Conservation (phyloP, 2,329 filamentous ascomycete genomes). For the Ceratocystis diversiconidia region DNA sequence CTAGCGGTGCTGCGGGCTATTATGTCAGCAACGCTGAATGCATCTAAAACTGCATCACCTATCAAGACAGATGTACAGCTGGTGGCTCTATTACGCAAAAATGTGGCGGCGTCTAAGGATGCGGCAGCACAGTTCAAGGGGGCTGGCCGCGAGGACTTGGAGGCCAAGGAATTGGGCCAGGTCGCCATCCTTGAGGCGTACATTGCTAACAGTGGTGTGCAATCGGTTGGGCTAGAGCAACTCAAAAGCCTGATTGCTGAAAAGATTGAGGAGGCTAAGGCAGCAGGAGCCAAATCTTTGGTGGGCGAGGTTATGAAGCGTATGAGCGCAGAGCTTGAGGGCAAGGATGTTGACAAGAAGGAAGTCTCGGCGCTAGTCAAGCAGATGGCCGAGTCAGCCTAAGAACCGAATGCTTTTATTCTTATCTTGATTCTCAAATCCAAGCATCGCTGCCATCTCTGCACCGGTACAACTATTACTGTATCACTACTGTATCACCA, state of each 20-base stretch:
- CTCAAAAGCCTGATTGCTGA: conserved; percentile 39
- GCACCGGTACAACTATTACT: background rate
- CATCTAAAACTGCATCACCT: conserved; percentile 57
- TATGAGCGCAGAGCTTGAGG: conserved; percentile 41
- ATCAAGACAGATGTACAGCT: conserved; percentile 57
- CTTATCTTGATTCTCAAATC: background rate
- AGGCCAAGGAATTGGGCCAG: conserved; percentile 54
- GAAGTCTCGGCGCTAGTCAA: conserved; percentile 49
- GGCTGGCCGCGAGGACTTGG: conserved; percentile 53
- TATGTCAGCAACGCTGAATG: conserved; percentile 57
- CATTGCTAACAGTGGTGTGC: conserved; percentile 42
- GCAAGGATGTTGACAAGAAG: conserved; percentile 49
- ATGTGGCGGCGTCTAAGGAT: conserved; percentile 41
- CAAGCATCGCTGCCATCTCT: background rate
- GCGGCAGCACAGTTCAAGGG: conserved; percentile 49
- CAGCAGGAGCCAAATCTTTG: conserved; percentile 31
- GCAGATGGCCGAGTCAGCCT: conserved; percentile 24
- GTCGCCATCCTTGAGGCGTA: conserved; percentile 52
- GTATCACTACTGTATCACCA: conserved; percentile 14
- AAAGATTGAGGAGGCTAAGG: conserved; percentile 38
- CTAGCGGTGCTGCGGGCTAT: conserved; percentile 55
- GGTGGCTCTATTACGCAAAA: conserved; percentile 51
- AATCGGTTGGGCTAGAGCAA: conserved; percentile 44
- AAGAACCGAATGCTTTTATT: background rate
- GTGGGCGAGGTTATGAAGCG: conserved; percentile 51